Percentiles rank a stretch among this genome's conserved stretches.
phyloP scores from a whole-genome alignment of 257 asterid genomes.

The Solanum piurae region DNA sequence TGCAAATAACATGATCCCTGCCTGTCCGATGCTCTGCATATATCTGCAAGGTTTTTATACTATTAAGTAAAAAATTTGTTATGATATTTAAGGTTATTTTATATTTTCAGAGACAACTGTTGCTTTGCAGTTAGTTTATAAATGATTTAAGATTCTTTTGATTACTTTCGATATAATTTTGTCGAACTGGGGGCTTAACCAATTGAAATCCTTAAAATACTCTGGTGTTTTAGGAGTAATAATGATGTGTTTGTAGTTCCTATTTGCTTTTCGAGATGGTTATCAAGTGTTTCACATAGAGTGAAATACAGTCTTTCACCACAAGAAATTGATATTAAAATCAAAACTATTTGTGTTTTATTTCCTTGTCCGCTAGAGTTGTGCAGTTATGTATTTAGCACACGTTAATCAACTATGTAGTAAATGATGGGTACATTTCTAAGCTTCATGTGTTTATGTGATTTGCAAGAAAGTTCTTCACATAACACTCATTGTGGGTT shows the following conservation, averaged over 20 bases:
- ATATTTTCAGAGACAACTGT: background rate
- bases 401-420: background rate
- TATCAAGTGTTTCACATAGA: background rate
- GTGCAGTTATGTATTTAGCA: background rate
- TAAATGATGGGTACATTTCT: background rate
- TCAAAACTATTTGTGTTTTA: background rate
- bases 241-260: background rate
- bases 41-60: background rate
- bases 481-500: background rate
- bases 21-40: background rate
- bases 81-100: background rate
- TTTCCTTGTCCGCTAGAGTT: background rate
- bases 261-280: background rate
- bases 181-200: background rate
- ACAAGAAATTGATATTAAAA: background rate
- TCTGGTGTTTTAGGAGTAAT: background rate
- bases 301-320: background rate
- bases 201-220: background rate
- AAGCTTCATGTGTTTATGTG: background rate
- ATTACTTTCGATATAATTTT: background rate
- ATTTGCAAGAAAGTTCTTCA: background rate
- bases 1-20: background rate
- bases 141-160: background rate
- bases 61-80: background rate
- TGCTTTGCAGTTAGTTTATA: background rate